Conservation (phyloP, 768 basidiomycete species). For the Termitomyces sp. region DNA sequence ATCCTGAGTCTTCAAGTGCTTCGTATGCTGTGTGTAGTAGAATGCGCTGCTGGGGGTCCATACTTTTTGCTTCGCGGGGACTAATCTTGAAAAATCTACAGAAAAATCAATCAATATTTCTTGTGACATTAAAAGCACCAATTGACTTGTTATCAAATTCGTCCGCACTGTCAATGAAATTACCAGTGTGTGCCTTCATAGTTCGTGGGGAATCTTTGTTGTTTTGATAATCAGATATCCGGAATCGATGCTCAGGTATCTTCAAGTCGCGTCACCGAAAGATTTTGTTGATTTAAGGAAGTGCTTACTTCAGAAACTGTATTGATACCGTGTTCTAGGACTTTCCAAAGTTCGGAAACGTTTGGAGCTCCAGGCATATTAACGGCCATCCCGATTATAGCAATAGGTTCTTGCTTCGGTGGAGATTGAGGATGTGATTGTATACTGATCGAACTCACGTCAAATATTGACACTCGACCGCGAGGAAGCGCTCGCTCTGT, state of each 20-base stretch:
- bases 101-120: neutral
- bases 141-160: conserved; percentile 55
- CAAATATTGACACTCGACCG: conserved; percentile 11
- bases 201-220: conserved; percentile 26
- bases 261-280: conserved; percentile 19
- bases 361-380: conserved; percentile 50
- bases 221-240: conserved; percentile 31
- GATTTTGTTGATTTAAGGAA: neutral
- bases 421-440: neutral
- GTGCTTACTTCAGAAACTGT: conserved; percentile 48
- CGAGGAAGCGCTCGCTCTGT: conserved; percentile 29
- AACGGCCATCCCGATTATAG: conserved; percentile 68
- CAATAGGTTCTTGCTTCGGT: conserved; percentile 46
- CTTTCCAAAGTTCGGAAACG: conserved; percentile 46
- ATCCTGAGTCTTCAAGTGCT: conserved; percentile 67
- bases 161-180: conserved; percentile 54
- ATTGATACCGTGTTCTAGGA: conserved; percentile 50
- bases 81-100: conserved; percentile 61
- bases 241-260: conserved; percentile 61
- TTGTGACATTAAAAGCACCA: neutral
- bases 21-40: conserved; percentile 62
- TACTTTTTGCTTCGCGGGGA: conserved; percentile 66
- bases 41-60: conserved; percentile 74
- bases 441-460: conserved; percentile 15
- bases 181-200: conserved; percentile 51